These are phyloP conservation scores for Colletotrichum liriopes DNA, from an alignment of 2,329 filamentous ascomycete genomes.

Conservation along the genomic window DNA sequence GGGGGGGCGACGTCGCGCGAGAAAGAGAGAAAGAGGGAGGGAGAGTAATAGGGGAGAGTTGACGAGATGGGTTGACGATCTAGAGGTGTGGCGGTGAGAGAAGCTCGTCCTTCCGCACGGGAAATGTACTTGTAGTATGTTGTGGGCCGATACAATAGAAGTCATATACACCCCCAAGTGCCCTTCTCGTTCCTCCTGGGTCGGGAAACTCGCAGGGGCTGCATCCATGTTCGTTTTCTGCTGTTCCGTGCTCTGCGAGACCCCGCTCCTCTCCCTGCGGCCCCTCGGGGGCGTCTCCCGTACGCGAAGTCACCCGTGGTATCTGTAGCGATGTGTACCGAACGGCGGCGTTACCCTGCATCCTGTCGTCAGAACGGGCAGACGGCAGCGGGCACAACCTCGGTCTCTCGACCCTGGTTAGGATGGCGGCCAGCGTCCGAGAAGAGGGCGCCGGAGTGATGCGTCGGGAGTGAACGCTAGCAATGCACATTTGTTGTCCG, in stretches of 20 bases:
- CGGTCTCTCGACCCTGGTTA: neutral
- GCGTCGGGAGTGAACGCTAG: too few relatives aligned
- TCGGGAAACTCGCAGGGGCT: neutral
- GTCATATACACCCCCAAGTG: slow-evolving; percentile 23
- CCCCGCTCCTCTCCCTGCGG: neutral
- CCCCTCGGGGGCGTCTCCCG: neutral
- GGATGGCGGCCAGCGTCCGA: neutral
- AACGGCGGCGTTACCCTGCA: neutral
- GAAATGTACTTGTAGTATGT: slow-evolving; percentile 40
- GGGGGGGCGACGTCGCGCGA: slow-evolving; percentile 29
- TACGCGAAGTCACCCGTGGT: neutral
- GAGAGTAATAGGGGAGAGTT: slow-evolving; percentile 1
- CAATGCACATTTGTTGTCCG: too few relatives aligned
- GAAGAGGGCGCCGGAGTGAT: too few relatives aligned
- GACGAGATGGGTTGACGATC: neutral
- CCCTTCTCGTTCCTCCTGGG: neutral
- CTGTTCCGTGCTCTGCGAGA: neutral
- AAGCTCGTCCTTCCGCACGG: slow-evolving; percentile 5
- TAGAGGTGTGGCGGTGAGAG: slow-evolving; percentile 36
- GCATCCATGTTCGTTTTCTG: neutral
- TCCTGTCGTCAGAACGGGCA: neutral
- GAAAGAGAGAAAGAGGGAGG: neutral
- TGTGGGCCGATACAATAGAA: slow-evolving; percentile 37
- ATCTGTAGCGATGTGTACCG: neutral
- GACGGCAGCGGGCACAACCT: neutral